Percentiles rank a stretch among this genome's conserved stretches.
Evolutionary conservation across 1,139 yeast species (phyloP).

Genomic region (Hansenula lynferdii): DNA sequence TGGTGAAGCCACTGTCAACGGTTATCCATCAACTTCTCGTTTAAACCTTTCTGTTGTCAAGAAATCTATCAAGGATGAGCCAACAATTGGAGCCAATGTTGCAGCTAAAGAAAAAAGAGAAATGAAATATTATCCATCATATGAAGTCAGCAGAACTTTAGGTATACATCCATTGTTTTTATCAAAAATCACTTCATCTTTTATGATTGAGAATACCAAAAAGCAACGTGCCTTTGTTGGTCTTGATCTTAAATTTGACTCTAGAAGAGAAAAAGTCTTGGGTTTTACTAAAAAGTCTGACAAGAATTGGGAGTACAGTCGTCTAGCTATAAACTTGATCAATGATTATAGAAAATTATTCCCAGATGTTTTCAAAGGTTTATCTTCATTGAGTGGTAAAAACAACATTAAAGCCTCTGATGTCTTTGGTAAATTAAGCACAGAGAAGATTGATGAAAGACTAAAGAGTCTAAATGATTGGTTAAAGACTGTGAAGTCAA

Average conservation of each 20-base stretch:
- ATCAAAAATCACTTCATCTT: slow-evolving; percentile 74
- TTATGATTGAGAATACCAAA: slow-evolving; percentile 49
- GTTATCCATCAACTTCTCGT: slow-evolving; percentile 43
- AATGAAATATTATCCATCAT: slow-evolving; percentile 62
- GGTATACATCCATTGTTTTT: slow-evolving; percentile 60
- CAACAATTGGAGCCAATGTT: slow-evolving; percentile 56
- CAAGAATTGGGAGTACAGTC: slow-evolving; percentile 81
- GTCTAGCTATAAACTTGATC: slow-evolving; percentile 64
- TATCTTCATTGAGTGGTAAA: slow-evolving; percentile 3
- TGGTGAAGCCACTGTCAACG: slow-evolving; percentile 70
- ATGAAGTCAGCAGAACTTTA: slow-evolving; percentile 56
- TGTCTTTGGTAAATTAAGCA: slow-evolving; percentile 16
- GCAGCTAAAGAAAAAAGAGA: slow-evolving; percentile 51
- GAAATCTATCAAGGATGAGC: slow-evolving; percentile 49
- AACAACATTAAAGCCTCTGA: neutral
- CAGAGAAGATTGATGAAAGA: slow-evolving; percentile 38
- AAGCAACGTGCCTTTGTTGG: slow-evolving; percentile 71
- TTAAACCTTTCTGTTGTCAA: slow-evolving; percentile 52
- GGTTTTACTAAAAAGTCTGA: slow-evolving; percentile 74
- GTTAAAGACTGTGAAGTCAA: slow-evolving; percentile 51
- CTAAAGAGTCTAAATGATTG: slow-evolving; percentile 47
- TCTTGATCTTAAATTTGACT: slow-evolving; percentile 78
- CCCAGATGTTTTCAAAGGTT: slow-evolving; percentile 52
- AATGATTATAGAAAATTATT: slow-evolving; percentile 56
- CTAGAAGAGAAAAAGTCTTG: slow-evolving; percentile 72